Base-by-base conservation (phyloP, 306 rosid genomes). In the Sindora glabra region DNA sequence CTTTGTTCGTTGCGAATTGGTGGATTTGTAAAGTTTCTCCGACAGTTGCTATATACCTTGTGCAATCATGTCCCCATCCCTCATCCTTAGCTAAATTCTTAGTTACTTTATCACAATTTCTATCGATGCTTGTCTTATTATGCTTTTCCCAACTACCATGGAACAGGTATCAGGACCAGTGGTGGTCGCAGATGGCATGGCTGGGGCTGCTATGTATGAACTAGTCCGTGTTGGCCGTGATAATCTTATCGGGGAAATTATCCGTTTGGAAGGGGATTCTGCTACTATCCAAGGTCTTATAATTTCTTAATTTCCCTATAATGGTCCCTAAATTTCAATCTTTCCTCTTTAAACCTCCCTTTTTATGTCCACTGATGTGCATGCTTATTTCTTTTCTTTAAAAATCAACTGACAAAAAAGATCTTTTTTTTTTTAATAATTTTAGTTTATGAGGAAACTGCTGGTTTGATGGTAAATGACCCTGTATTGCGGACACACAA, bases 121-220 rank as follows among this genome's bases (percentile, higher is more conserved):
- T 11, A 5, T 37, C 38, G 68, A 32, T 49, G 44, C 33, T 57
- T 48, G 50, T 48, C 16, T 36, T 10, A 10, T 22, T 54, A n/a
- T 40, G 15, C 59, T 58, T 56, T 34, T 19, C 7, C 40, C 6
- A 47, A 32, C 25, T 40, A n/a, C 77, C 21, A 46, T 48, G 61
- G 65, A 30, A 36, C 70, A 94, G 99, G 99, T 94, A 54, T 94
- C 99, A 2, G 99, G 99, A 73, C 99, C 99, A 11, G 99, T 94
- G 59, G 97, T 94, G 9, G 80, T 94, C 37, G 99, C 99, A 0
- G 94, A 86, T 86, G 99, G 99, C 74, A 94, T 94, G 99, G 86
- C 72, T n/a, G 99, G 99, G 56, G 99, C 99, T 70, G 99, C 99
- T 55, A 94, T 94, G 99, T 89, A 89, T 66, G 99, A 94, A 69